A percentile compares a stretch with the other conserved stretches of the same genome.
Evolutionary conservation across 2,329 filamentous ascomycete species (phyloP).

Genomic region (Neofusicoccum umdonicola): DNA sequence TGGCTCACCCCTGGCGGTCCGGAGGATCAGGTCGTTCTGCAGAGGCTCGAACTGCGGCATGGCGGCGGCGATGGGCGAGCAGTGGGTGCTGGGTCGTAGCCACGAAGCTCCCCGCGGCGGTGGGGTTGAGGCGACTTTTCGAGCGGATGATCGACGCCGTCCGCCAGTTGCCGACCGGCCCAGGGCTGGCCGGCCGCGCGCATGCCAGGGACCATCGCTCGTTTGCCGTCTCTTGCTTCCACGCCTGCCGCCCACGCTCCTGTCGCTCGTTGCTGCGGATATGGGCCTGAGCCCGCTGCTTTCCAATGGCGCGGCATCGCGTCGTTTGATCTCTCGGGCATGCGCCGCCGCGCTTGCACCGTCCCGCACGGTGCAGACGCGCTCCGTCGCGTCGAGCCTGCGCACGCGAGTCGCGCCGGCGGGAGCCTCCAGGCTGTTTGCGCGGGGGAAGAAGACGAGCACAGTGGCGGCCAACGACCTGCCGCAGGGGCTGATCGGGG

Average conservation of each 20-base stretch:
- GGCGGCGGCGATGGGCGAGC: constrained; percentile 24
- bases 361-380: neutral
- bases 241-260: neutral
- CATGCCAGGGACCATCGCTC: neutral
- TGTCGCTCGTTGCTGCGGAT: neutral
- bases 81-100: neutral
- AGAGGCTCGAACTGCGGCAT: constrained; percentile 79
- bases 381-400: constrained; percentile 1
- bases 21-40: constrained; percentile 88
- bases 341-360: neutral
- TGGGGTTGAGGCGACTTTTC: constrained; percentile 14
- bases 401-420: neutral
- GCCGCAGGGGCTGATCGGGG: constrained; percentile 55
- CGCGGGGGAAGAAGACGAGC: constrained; percentile 33
- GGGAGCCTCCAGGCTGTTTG: neutral
- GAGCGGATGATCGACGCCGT: constrained; percentile 4
- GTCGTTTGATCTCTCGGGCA: neutral
- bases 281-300: neutral
- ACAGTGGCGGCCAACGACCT: constrained; percentile 43
- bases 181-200: neutral
- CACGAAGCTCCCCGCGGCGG: constrained; percentile 5
- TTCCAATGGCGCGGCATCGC: neutral
- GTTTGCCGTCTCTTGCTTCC: too few relatives aligned
- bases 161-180: neutral
- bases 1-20: constrained; percentile 76